These are phyloP conservation scores for Daldinia decipiens DNA, from an alignment of 495 filamentous ascomycete genomes.

Conservation along the genomic window DNA sequence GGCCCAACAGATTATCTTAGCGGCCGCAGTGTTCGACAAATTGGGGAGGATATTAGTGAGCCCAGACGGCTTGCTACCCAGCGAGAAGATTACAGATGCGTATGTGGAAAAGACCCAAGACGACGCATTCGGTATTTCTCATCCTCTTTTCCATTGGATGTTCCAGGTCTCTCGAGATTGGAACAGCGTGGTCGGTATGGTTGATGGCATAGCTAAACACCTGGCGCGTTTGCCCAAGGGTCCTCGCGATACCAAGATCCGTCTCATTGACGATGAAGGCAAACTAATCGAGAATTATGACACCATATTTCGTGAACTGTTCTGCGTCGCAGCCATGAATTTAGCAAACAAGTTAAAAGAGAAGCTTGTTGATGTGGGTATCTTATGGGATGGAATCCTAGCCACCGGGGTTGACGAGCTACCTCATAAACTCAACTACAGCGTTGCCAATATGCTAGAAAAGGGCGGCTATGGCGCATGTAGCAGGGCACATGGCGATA, in stretches of 20 bases:
- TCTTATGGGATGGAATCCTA: slow-evolving; percentile 82
- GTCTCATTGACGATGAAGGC: slow-evolving; percentile 53
- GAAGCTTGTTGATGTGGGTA: slow-evolving; percentile 70
- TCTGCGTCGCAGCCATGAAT: slow-evolving; percentile 80
- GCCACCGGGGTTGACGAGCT: slow-evolving; percentile 60
- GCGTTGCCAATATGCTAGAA: slow-evolving; percentile 15
- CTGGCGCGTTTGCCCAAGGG: slow-evolving; percentile 55
- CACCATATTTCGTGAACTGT: slow-evolving; percentile 83
- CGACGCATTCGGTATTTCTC: slow-evolving; percentile 78
- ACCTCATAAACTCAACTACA: slow-evolving; percentile 13
- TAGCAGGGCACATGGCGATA: slow-evolving; percentile 48
- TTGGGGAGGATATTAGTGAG: slow-evolving; percentile 82
- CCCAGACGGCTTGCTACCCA: slow-evolving; percentile 82
- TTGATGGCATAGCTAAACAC: slow-evolving; percentile 74
- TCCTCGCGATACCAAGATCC: slow-evolving; percentile 42
- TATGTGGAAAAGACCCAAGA: slow-evolving; percentile 79
- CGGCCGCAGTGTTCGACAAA: slow-evolving; percentile 78
- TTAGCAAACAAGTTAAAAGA: slow-evolving; percentile 73
- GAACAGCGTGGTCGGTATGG: slow-evolving; percentile 70
- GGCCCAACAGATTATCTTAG: slow-evolving; percentile 82
- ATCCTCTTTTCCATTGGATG: slow-evolving; percentile 88
- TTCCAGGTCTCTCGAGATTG: slow-evolving; percentile 83
- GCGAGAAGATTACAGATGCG: slow-evolving; percentile 78
- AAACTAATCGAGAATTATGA: slow-evolving; percentile 72
- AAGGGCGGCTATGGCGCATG: slow-evolving; percentile 27